Conservation (phyloP, 352 stramenopile genomes). For the Globisporangium parvum region DNA sequence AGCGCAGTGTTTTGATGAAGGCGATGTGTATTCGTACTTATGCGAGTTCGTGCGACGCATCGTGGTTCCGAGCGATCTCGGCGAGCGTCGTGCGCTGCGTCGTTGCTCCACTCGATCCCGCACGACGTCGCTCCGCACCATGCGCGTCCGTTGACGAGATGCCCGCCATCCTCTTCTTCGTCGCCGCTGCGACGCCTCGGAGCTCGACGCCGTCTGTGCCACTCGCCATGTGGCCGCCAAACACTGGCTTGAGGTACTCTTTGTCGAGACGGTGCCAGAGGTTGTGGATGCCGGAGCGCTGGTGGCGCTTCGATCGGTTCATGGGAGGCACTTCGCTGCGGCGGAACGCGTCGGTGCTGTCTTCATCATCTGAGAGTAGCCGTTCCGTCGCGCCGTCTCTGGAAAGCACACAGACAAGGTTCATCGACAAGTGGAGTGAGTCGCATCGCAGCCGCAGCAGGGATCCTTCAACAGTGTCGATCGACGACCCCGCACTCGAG, state of each 20-base stretch:
- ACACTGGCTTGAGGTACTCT: constrained; percentile 68
- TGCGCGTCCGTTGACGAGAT: background rate
- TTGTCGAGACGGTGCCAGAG: constrained; percentile 63
- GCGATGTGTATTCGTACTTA: constrained; percentile 5
- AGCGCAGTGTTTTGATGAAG: too few relatives aligned
- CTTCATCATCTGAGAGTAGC: constrained; percentile 40
- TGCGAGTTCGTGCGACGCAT: constrained; percentile 26
- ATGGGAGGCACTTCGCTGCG: constrained; percentile 18
- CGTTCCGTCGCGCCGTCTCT: constrained; percentile 44
- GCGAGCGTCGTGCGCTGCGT: constrained; percentile 27
- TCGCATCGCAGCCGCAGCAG: background rate
- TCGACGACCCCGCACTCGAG: too few relatives aligned
- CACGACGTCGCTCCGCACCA: background rate
- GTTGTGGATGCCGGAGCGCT: constrained; percentile 44
- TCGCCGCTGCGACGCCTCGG: background rate
- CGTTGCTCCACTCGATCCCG: background rate
- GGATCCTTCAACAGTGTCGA: too few relatives aligned
- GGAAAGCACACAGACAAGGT: background rate
- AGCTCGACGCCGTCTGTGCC: constrained; percentile 6
- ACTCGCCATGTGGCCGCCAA: constrained; percentile 29
- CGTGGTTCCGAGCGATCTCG: constrained; percentile 48
- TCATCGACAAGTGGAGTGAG: background rate
- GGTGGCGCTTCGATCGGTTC: constrained; percentile 24
- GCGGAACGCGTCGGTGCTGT: constrained; percentile 45
- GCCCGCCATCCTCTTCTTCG: constrained; percentile 3